These are phyloP conservation scores for Blumeriella jaapii DNA, from an alignment of 2,329 filamentous ascomycete genomes.

Conservation along the genomic window DNA sequence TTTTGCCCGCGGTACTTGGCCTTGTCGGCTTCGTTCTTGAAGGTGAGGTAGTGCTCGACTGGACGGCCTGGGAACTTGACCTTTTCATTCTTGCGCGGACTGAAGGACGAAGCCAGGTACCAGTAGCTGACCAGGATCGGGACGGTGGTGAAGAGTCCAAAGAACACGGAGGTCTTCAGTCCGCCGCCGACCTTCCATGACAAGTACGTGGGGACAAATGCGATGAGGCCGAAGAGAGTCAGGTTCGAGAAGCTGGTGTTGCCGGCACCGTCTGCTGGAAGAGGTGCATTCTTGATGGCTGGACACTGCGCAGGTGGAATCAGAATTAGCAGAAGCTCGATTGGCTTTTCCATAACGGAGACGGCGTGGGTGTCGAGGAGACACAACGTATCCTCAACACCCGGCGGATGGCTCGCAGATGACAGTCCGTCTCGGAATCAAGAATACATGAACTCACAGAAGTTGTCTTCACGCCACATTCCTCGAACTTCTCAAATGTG, in stretches of 20 bases:
- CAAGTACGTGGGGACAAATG: conserved; percentile 65
- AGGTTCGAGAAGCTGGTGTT: conserved; percentile 80
- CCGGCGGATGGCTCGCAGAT: not conserved
- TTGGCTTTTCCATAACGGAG: too few species aligned
- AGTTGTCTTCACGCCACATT: conserved; percentile 44
- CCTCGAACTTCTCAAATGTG: conserved; percentile 39
- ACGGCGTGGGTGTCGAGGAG: not conserved
- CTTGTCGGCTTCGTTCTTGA: conserved; percentile 51
- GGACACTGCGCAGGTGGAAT: too few species aligned
- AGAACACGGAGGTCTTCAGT: conserved; percentile 77
- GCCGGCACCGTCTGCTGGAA: conserved; percentile 79
- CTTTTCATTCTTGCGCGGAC: conserved; percentile 88
- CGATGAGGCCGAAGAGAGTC: conserved; percentile 58
- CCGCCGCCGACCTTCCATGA: conserved; percentile 78
- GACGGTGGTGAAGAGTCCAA: conserved; percentile 64
- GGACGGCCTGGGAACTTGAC: conserved; percentile 74
- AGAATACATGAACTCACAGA: conserved; percentile 32
- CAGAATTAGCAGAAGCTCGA: conserved; percentile 18
- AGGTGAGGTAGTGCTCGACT: conserved; percentile 81
- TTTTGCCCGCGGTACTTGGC: conserved; percentile 63
- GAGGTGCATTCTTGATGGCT: conserved; percentile 84
- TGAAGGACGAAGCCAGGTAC: conserved; percentile 66
- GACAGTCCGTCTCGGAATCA: not conserved
- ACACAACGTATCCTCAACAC: not conserved
- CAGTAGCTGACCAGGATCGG: conserved; percentile 78